A percentile compares a stretch with the other conserved stretches of the same genome.
Conservation (phyloP, 805 yeast species). For the Debaryomyces castellii region DNA sequence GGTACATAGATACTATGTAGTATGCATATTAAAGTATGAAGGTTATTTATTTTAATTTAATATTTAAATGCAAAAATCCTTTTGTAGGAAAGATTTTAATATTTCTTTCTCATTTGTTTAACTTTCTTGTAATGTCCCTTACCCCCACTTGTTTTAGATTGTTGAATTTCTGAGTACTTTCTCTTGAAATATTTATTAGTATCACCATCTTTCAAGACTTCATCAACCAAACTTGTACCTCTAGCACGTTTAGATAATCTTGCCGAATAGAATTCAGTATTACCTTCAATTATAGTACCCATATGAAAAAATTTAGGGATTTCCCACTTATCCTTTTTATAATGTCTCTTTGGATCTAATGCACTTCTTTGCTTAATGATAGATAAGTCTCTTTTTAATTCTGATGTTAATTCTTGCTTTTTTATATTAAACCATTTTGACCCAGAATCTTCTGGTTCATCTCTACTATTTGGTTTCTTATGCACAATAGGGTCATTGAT, state of each 20-base stretch:
- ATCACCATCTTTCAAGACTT: constrained; percentile 71
- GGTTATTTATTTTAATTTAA: background rate
- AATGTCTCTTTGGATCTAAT: constrained; percentile 92
- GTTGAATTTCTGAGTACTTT: constrained; percentile 79
- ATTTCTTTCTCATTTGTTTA: constrained; percentile 58
- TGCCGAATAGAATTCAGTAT: constrained; percentile 70
- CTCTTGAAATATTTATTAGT: constrained; percentile 78
- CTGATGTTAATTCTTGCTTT: constrained; percentile 69
- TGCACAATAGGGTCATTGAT: constrained; percentile 48
- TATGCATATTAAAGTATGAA: background rate
- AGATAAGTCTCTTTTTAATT: constrained; percentile 71
- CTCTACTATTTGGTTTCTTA: constrained; percentile 13
- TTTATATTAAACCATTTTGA: constrained; percentile 80
- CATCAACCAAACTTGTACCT: constrained; percentile 77
- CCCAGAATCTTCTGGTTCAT: constrained; percentile 42
- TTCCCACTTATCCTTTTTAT: constrained; percentile 80
- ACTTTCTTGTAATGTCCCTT: constrained; percentile 64
- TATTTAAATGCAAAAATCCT: constrained; percentile 1
- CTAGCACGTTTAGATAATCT: constrained; percentile 70
- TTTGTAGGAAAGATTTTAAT: constrained; percentile 14
- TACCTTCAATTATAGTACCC: constrained; percentile 85
- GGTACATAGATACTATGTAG: background rate
- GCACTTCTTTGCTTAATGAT: constrained; percentile 85
- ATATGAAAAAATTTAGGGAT: constrained; percentile 79
- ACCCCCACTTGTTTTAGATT: constrained; percentile 59